Evolutionary conservation across 345 rosid species (phyloP), one percentile per base, ranked within the genome.

Genomic region (Clarkia xantiana): DNA sequence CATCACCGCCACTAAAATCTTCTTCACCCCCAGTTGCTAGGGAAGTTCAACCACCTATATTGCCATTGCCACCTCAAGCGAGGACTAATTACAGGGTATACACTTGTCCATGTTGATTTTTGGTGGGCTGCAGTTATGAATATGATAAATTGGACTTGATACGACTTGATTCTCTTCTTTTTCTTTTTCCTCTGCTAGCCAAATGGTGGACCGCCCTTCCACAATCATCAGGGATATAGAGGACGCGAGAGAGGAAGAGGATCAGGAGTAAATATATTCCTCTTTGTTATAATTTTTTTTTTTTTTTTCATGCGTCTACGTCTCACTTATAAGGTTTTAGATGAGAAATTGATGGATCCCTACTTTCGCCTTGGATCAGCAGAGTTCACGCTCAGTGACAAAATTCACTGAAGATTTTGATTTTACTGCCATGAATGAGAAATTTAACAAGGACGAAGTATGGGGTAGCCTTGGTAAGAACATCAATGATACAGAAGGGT

Each of bases 391-490:
- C 44, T 76, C 76, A 17, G 67, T 82, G 49, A 65, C 81, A 59
- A 82, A 68, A 58, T 87, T 81, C 57, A 73, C 83, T 5, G 94
- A 87, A 76, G 96, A 87, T 62, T 87, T 87, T 67, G 96, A 87
- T 62, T 87, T 87, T 56, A 69, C 39, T 11, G 94, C 94, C 34
- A 87, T 87, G 96, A 87, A 87, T 77, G 96, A 87, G 59, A 87
- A 79, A 71, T 87, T 87, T 64, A 87, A 87, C 39, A 87, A 87
- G 78, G 90, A 87, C 65, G 94, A 87, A 69, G 94, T 87, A 10
- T 87, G 96, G 96, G 96, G 94, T 53, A 80, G 83, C 70, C 90
- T 87, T 40, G 96, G 96, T 45, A 87, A 83, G 74, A 73, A 57
- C 55, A 67, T 57, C 58, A 76, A 70, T 56, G 54, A 69, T 46